Percentiles rank a stretch among this genome's conserved stretches.
Conservation (phyloP, 2,329 filamentous ascomycete genomes). For the Exophiala dermatitidis region DNA sequence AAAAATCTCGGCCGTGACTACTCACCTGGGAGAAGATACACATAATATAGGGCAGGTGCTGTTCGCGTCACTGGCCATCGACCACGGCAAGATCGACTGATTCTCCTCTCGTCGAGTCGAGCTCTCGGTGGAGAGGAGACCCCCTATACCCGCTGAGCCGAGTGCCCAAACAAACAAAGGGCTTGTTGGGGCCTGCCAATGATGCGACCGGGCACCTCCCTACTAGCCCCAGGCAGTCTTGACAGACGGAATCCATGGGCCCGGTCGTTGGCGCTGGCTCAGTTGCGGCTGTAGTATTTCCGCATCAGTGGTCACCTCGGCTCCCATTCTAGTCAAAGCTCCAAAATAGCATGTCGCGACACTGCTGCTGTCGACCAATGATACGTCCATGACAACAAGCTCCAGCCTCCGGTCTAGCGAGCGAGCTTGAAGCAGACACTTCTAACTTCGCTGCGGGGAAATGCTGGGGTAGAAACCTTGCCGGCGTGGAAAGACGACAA, state of each 20-base stretch:
- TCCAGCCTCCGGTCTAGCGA: slow-evolving; percentile 17
- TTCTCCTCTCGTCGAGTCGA: slow-evolving; percentile 12
- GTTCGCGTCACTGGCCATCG: neutral
- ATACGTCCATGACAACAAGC: neutral
- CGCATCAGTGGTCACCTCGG: neutral
- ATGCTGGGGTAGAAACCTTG: slow-evolving; percentile 18
- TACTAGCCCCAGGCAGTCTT: slow-evolving; percentile 1
- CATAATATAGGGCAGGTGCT: slow-evolving; percentile 15
- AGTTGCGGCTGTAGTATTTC: slow-evolving; percentile 8
- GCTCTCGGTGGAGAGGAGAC: slow-evolving; percentile 22
- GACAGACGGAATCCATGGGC: slow-evolving; percentile 7
- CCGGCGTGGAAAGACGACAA: neutral
- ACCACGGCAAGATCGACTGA: slow-evolving; percentile 9
- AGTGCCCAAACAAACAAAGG: slow-evolving; percentile 3
- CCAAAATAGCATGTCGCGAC: neutral
- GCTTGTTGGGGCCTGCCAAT: neutral
- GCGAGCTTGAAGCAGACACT: slow-evolving; percentile 6
- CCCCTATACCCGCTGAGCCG: slow-evolving; percentile 23
- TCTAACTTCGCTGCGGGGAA: slow-evolving; percentile 17
- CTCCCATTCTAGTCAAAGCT: slow-evolving; percentile 13
- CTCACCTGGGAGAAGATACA: slow-evolving; percentile 1
- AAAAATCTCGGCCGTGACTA: neutral
- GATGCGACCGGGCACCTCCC: slow-evolving; percentile 3
- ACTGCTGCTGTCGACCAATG: slow-evolving; percentile 10
- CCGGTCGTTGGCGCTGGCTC: slow-evolving; percentile 5